Percentiles rank a stretch among this genome's conserved stretches.
phyloP scores from a whole-genome alignment of 2,329 filamentous ascomycete species.

The Phaeosphaeriaceae sp. region DNA sequence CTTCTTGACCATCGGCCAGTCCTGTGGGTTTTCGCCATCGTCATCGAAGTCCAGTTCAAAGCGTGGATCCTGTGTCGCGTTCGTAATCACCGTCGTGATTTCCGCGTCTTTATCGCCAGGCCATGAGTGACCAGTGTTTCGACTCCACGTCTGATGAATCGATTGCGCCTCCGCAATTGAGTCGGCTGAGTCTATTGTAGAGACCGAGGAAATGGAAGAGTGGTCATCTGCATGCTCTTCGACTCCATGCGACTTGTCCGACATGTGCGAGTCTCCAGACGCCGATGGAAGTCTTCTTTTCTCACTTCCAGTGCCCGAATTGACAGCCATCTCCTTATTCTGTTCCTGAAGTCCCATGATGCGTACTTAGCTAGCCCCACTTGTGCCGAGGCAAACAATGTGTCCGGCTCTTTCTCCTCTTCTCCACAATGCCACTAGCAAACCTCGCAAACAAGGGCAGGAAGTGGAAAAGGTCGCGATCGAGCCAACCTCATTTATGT shows the following conservation, averaged over 20 bases:
- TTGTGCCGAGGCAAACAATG: neutral
- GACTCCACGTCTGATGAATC: slow-evolving; percentile 43
- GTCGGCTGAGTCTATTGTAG: slow-evolving; percentile 26
- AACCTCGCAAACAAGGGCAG: neutral
- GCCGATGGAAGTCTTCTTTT: neutral
- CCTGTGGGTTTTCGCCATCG: slow-evolving; percentile 66
- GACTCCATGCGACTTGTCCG: slow-evolving; percentile 1
- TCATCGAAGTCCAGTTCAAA: slow-evolving; percentile 78
- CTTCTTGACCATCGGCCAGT: slow-evolving; percentile 70
- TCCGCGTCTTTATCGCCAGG: slow-evolving; percentile 29
- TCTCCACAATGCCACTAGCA: neutral
- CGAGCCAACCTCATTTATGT: neutral
- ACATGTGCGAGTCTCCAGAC: slow-evolving; percentile 11
- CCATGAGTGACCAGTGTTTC: slow-evolving; percentile 42
- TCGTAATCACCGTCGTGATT: slow-evolving; percentile 42
- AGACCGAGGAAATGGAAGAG: slow-evolving; percentile 32
- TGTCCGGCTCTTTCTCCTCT: neutral
- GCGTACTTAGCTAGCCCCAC: slow-evolving; percentile 2
- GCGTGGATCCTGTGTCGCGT: slow-evolving; percentile 57
- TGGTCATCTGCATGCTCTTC: slow-evolving; percentile 24
- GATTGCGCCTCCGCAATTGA: slow-evolving; percentile 32
- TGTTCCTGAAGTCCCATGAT: slow-evolving; percentile 9
- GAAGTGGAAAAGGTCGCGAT: neutral
- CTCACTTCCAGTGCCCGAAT: neutral
- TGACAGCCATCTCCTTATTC: slow-evolving; percentile 16